Evolutionary conservation across 139 green algal species (phyloP), one percentile per base, ranked within the genome.

Genomic region (Volvox reticuliferus): DNA sequence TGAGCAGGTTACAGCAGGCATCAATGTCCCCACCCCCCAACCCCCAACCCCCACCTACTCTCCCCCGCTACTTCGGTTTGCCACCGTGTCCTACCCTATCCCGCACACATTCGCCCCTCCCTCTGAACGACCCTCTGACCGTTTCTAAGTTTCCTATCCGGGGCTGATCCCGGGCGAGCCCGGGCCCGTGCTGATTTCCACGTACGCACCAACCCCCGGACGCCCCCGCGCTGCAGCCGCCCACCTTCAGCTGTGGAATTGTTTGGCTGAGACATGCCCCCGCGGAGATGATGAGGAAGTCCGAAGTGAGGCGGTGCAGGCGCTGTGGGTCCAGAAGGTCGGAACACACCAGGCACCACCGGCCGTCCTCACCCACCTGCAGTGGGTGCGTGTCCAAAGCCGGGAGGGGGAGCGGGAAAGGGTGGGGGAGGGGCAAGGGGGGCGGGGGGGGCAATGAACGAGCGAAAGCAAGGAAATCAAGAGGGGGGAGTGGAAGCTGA

Each of bases 271-370:
- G 73, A 75, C 86, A 90, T 21, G 86, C 86, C 20, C 86, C 86
- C 20, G 35, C 20, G 37, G 35, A 73, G 37, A 90, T 69, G 36
- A 90, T 55, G 21, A 90, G 86, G 36, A 28, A 77, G 86, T 90
- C 86, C 24, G 73, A 30, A 1, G 86, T 83, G 50, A 90, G 86
- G 73, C 86, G 86, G 86, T 90, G 86, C 69, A 90, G 86, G 30
- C 86, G 86, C 73, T 62, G n/a, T n/a, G 86, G 86, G 69, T 90
- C 73, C 69, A 90, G 71, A 30, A 90, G 73, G 73, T 90, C 86
- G 30, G 50, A 50, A 30, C 86, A 90, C 73, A 90, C 86, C 3
- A 90, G 26, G 0, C 32, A 44, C 86, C 86, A 90, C 36, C 86
- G 86, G 1, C 86, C 86, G 50, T 90, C 86, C 19, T 83, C 73